Evolutionary conservation across 140 eudicot genomes (phyloP).

Genomic region (Stevia rebaudiana): DNA sequence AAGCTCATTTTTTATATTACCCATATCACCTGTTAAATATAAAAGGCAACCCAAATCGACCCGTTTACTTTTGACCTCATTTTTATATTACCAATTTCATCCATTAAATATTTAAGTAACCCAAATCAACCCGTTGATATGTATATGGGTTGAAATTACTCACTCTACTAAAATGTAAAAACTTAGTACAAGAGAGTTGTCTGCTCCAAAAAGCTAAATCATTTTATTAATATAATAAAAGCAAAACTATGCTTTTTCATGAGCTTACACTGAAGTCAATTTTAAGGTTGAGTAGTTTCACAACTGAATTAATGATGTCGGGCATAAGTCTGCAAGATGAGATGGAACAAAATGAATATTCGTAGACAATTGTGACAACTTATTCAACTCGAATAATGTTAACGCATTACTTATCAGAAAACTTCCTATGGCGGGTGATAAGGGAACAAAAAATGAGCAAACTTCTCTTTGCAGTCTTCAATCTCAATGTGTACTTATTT

Average conservation of each 20-base stretch:
- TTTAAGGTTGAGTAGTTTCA: conserved; percentile 45
- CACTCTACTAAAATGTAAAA: not conserved
- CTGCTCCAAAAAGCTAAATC: not conserved
- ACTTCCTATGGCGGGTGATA: conserved; percentile 69
- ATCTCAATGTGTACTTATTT: conserved; percentile 39
- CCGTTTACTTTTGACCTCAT: not conserved
- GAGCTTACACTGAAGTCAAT: conserved; percentile 50
- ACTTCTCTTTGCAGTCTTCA: conserved; percentile 63
- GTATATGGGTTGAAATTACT: not conserved
- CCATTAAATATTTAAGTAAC: not conserved
- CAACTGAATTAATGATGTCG: conserved; percentile 51
- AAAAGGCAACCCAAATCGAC: not conserved
- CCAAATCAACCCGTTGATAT: not conserved
- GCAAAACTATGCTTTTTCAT: not conserved
- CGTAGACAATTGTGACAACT: not conserved
- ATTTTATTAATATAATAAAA: not conserved
- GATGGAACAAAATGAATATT: conserved; percentile 19
- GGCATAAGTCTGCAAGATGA: conserved; percentile 61
- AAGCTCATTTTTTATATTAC: not conserved
- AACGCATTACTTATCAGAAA: conserved; percentile 58
- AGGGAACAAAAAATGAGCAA: conserved; percentile 59
- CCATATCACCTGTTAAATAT: not conserved
- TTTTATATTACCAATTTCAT: not conserved
- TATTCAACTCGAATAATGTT: conserved; percentile 7
- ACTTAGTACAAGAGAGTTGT: not conserved